Conservation (phyloP, 805 yeast species). For the Wickerhamomyces silvicola region DNA sequence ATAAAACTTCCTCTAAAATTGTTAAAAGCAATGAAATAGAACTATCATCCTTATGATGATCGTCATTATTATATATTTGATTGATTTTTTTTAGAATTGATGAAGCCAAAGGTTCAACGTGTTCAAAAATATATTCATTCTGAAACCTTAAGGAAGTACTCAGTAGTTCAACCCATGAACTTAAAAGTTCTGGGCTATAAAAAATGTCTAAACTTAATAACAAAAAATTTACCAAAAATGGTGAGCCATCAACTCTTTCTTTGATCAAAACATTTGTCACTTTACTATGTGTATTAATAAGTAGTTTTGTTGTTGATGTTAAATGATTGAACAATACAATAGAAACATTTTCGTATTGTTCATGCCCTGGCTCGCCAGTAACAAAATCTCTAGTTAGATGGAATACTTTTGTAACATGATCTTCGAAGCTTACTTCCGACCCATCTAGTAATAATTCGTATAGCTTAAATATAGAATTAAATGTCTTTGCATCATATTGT, state of each 20-base stretch:
- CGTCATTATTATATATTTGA: slow-evolving; percentile 10
- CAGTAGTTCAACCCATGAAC: slow-evolving; percentile 15
- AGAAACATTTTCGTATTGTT: slow-evolving; percentile 14
- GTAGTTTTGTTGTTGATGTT: slow-evolving; percentile 15
- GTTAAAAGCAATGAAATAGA: slow-evolving; percentile 38
- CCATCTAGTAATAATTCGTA: slow-evolving; percentile 47
- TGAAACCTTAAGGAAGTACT: slow-evolving; percentile 17
- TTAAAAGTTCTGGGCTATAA: slow-evolving; percentile 15
- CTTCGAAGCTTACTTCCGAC: slow-evolving; percentile 45
- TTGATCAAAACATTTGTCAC: slow-evolving; percentile 11
- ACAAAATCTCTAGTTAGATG: slow-evolving; percentile 26
- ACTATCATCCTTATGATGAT: slow-evolving; percentile 31
- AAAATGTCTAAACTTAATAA: slow-evolving; percentile 17
- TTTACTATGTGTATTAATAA: slow-evolving; percentile 12
- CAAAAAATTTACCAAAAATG: slow-evolving; percentile 18
- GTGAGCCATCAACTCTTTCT: slow-evolving; percentile 10
- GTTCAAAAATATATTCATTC: slow-evolving; percentile 20
- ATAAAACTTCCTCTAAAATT: slow-evolving; percentile 63
- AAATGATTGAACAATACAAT: slow-evolving; percentile 19
- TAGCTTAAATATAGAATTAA: slow-evolving; percentile 38
- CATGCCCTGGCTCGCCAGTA: slow-evolving; percentile 4
- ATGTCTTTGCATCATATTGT: slow-evolving; percentile 31
- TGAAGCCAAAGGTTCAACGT: slow-evolving; percentile 16
- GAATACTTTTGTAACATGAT: slow-evolving; percentile 36
- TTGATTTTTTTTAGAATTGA: slow-evolving; percentile 18